Evolutionary conservation across 1,139 yeast species (phyloP).

Genomic region (Tardiomyces digboiensis): DNA sequence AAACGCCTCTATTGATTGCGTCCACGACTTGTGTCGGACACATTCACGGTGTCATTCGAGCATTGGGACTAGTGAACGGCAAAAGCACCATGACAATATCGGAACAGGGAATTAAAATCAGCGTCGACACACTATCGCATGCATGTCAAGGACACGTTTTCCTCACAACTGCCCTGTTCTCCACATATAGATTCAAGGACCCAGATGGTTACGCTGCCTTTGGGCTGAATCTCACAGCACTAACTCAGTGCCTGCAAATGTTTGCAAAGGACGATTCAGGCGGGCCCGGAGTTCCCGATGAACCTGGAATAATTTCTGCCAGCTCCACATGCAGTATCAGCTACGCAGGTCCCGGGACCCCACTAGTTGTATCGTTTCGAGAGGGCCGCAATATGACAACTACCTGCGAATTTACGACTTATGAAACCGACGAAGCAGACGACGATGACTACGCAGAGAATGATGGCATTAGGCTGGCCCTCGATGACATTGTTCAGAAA

Average conservation of each 20-base stretch:
- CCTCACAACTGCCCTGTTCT: slow-evolving; percentile 14
- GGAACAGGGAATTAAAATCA: slow-evolving; percentile 20
- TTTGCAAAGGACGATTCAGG: slow-evolving; percentile 8
- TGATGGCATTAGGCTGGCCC: slow-evolving; percentile 13
- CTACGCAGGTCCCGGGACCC: slow-evolving; percentile 49
- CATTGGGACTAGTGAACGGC: slow-evolving; percentile 17
- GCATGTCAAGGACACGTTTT: slow-evolving; percentile 21
- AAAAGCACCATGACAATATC: slow-evolving; percentile 17
- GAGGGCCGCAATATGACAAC: slow-evolving; percentile 56
- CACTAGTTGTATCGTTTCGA: slow-evolving; percentile 62
- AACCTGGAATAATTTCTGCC: neutral
- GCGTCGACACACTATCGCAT: slow-evolving; percentile 18
- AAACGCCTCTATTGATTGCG: slow-evolving; percentile 14
- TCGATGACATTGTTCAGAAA: slow-evolving; percentile 52
- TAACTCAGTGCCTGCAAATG: slow-evolving; percentile 20
- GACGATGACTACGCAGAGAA: slow-evolving; percentile 8
- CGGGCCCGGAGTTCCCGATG: neutral
- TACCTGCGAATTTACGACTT: slow-evolving; percentile 60
- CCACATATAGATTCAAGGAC: slow-evolving; percentile 14
- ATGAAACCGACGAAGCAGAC: slow-evolving; percentile 16
- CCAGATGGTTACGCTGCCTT: slow-evolving; percentile 6
- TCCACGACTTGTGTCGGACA: slow-evolving; percentile 20
- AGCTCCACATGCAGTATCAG: slow-evolving; percentile 24
- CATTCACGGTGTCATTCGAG: slow-evolving; percentile 17
- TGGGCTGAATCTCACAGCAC: slow-evolving; percentile 16